Percentiles rank a stretch among this genome's conserved stretches.
Conservation (phyloP, 805 yeast genomes). For the Jamesozyma jinghongensis region DNA sequence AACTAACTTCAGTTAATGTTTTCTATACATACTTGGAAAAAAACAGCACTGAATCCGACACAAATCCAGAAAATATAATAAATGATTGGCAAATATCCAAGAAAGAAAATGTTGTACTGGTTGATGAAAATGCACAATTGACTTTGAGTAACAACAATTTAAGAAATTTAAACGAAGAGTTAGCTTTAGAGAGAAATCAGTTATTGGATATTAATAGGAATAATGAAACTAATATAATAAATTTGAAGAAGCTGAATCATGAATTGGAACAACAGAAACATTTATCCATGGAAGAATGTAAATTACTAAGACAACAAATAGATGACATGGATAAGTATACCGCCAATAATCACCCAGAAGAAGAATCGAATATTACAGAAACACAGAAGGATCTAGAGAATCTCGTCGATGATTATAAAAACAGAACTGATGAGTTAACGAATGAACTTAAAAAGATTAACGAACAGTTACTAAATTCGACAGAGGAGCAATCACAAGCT, state of each 20-base stretch:
- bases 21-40: slow-evolving; percentile 31
- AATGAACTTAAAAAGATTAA: slow-evolving; percentile 31
- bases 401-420: slow-evolving; percentile 48
- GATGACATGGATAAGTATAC: slow-evolving; percentile 34
- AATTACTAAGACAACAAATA: slow-evolving; percentile 47
- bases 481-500: slow-evolving; percentile 8
- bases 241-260: slow-evolving; percentile 29
- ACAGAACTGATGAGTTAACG: slow-evolving; percentile 39
- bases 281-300: slow-evolving; percentile 50
- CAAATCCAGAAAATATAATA: slow-evolving; percentile 30
- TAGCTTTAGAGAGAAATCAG: slow-evolving; percentile 35
- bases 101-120: slow-evolving; percentile 32
- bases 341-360: slow-evolving; percentile 12
- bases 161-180: slow-evolving; percentile 27
- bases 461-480: slow-evolving; percentile 15
- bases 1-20: slow-evolving; percentile 35
- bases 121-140: slow-evolving; percentile 26
- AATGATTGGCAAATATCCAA: slow-evolving; percentile 34
- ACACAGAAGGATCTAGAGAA: slow-evolving; percentile 13
- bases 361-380: slow-evolving; percentile 11
- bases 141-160: slow-evolving; percentile 19
- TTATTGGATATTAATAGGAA: slow-evolving; percentile 21
- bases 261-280: slow-evolving; percentile 44
- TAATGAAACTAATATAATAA: slow-evolving; percentile 21
- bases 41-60: slow-evolving; percentile 14